Evolutionary conservation across 768 basidiomycete genomes (phyloP).

Genomic region (Kwoniella newhampshirensis): DNA sequence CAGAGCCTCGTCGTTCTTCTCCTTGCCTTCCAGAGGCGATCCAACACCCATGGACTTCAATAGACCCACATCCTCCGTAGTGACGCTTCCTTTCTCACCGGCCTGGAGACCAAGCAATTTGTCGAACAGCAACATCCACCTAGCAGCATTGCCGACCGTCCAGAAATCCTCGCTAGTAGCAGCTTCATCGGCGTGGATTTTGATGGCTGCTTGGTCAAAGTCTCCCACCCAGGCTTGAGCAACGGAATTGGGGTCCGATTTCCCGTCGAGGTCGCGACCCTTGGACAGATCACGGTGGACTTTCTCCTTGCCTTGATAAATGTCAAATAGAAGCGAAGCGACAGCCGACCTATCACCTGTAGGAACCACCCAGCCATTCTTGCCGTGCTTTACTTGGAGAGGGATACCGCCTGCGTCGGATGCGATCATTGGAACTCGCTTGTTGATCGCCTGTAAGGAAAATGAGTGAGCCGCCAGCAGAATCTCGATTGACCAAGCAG

Average conservation of each 20-base stretch:
- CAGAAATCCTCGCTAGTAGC: conserved; percentile 50
- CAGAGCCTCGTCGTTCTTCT: conserved; percentile 20
- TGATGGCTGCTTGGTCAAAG: conserved; percentile 33
- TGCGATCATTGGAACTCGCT: conserved; percentile 82
- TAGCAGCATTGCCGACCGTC: conserved; percentile 50
- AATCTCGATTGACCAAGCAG: not conserved
- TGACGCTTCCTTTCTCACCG: conserved; percentile 5
- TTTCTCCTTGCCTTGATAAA: conserved; percentile 67
- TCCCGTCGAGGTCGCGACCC: conserved; percentile 16
- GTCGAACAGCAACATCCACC: conserved; percentile 47
- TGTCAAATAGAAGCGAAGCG: conserved; percentile 71
- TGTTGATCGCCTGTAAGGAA: conserved; percentile 72
- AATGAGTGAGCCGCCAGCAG: not conserved
- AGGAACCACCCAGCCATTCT: conserved; percentile 80
- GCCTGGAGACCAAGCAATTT: conserved; percentile 21
- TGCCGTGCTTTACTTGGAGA: conserved; percentile 81
- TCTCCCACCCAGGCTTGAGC: conserved; percentile 45
- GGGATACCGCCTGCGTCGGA: conserved; percentile 89
- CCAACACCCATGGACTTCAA: conserved; percentile 36
- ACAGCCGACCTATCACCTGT: conserved; percentile 74
- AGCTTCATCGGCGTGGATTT: conserved; percentile 35
- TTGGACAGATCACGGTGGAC: conserved; percentile 22
- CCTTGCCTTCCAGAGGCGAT: conserved; percentile 19
- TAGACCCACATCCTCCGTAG: conserved; percentile 20
- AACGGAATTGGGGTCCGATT: conserved; percentile 41